phyloP scores from a whole-genome alignment of 2,329 filamentous ascomycete species.

The Colletotrichum trifolii region DNA sequence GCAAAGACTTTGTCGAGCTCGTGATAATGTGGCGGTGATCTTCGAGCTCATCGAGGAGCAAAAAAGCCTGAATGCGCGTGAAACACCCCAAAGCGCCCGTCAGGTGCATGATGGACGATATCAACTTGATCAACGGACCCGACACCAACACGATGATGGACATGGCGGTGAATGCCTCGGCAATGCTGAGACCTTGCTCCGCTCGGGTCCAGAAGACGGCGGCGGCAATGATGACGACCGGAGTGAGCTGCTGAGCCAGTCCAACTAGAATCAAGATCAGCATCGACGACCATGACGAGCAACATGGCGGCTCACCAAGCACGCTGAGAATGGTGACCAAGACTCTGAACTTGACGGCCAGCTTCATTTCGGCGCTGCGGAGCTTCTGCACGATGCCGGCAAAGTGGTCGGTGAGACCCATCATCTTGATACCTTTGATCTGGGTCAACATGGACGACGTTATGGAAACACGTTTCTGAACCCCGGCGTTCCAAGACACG shows the following conservation, averaged over 20 bases:
- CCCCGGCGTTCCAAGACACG: conserved; percentile 51
- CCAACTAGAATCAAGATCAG: conserved; percentile 34
- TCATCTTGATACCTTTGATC: conserved; percentile 59
- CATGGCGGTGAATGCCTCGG: conserved; percentile 49
- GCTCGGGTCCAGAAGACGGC: conserved; percentile 48
- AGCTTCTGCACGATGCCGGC: conserved; percentile 47
- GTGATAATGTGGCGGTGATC: conserved; percentile 34
- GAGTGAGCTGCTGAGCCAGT: conserved; percentile 44
- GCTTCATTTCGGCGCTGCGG: conserved; percentile 50
- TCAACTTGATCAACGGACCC: conserved; percentile 46
- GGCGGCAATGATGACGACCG: conserved; percentile 46
- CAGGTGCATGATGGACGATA: conserved; percentile 47
- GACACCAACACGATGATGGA: conserved; percentile 49
- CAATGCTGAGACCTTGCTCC: conserved; percentile 44
- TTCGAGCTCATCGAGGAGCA: conserved; percentile 42
- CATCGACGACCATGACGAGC: not conserved
- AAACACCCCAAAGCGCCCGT: conserved; percentile 48
- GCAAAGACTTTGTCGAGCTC: conserved; percentile 13
- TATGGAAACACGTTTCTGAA: conserved; percentile 53
- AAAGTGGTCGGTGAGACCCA: conserved; percentile 51
- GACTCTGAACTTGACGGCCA: conserved; percentile 51
- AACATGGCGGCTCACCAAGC: conserved; percentile 40
- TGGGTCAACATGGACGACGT: conserved; percentile 52
- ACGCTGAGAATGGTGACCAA: conserved; percentile 46
- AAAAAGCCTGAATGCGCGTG: conserved; percentile 46